Conservation (phyloP, 202 grass and related monocot species). For the Panicum virgatum region DNA sequence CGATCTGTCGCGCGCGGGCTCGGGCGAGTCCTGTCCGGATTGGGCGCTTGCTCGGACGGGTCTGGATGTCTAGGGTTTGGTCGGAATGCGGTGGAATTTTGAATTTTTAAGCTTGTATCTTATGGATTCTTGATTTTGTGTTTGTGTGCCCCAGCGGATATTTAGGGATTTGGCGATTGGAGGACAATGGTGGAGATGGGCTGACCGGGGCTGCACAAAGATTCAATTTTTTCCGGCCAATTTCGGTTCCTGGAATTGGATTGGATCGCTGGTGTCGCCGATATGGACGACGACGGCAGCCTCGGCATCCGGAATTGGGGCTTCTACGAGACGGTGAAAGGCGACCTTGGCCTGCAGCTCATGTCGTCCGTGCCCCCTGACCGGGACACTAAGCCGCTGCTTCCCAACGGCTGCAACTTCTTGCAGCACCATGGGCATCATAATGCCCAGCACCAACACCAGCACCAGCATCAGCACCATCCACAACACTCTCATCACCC, state of each 20-base stretch:
- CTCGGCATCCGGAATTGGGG: slow-evolving; percentile 86
- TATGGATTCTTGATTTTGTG: slow-evolving; percentile 9
- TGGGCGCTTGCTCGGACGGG: background rate
- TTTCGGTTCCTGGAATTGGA: slow-evolving; percentile 26
- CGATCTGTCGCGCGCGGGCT: slow-evolving; percentile 21
- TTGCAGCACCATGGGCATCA: slow-evolving; percentile 58
- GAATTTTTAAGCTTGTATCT: slow-evolving; percentile 21
- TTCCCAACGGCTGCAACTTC: slow-evolving; percentile 40
- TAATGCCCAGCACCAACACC: slow-evolving; percentile 26
- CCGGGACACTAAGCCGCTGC: slow-evolving; percentile 60
- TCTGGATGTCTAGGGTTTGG: slow-evolving; percentile 32
- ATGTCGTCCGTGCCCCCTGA: slow-evolving; percentile 66
- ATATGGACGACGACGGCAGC: slow-evolving; percentile 81
- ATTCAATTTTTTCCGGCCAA: background rate
- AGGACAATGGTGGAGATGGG: slow-evolving; percentile 40
- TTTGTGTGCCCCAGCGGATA: slow-evolving; percentile 19
- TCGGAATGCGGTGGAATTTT: slow-evolving; percentile 16
- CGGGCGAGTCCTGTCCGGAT: background rate
- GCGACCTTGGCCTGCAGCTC: slow-evolving; percentile 81
- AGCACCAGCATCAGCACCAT: slow-evolving; percentile 12
- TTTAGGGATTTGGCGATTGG: slow-evolving; percentile 15
- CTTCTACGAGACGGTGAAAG: slow-evolving; percentile 75
- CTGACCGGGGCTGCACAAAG: slow-evolving; percentile 35
- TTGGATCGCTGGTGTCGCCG: background rate
- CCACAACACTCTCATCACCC: slow-evolving; percentile 40